Evolutionary conservation across 805 yeast genomes (phyloP), one percentile per base, ranked within the genome.

Genomic region (Zygosaccharomyces rouxii): DNA sequence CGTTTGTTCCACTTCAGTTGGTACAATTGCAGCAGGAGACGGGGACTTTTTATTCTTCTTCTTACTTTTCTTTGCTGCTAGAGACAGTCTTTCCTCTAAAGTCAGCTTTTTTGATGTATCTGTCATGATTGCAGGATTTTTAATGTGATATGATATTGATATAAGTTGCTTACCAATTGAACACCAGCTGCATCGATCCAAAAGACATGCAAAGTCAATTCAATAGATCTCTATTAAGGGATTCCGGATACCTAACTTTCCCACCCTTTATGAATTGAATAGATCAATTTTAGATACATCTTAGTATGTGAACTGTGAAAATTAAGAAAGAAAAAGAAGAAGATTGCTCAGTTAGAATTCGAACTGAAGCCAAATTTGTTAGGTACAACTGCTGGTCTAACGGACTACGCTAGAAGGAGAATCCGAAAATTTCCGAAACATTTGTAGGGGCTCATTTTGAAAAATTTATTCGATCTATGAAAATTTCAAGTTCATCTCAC

Each of bases 1-100:
- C 6, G 23, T 13, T n/a, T 38, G 28, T 11, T 29, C 35, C 11
- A 35, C 23, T 18, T 3, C 16, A 18, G 26, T 25, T 11, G 54
- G 41, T 10, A 43, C 40, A 14, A 44, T 30, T 13, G 48, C 46
- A n/a, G 44, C 42, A 14, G 54, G 25, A n/a, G 63, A 42, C 9
- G 62, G 55, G 3, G 48, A 52, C 51, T 58, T 64, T 50, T 56
- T 66, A 44, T 56, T 55, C 49, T 60, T 64, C 51, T 58, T 60
- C 41, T 62, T 59, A 33, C 69, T 69, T 38, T 67, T 59, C 53
- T 78, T 74, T 5, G 96, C 89, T 1, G 97, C 97, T 52, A 81
- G 67, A 1, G 94, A 95, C 45, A 90, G 72, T 52, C 97, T 74
- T 59, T 90, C 96, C 59, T 88, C 95, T 55, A 92, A 72, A 0